These are phyloP conservation scores for Spergularia azorica DNA, from an alignment of 179 eudicot species.

Conservation along the genomic window DNA sequence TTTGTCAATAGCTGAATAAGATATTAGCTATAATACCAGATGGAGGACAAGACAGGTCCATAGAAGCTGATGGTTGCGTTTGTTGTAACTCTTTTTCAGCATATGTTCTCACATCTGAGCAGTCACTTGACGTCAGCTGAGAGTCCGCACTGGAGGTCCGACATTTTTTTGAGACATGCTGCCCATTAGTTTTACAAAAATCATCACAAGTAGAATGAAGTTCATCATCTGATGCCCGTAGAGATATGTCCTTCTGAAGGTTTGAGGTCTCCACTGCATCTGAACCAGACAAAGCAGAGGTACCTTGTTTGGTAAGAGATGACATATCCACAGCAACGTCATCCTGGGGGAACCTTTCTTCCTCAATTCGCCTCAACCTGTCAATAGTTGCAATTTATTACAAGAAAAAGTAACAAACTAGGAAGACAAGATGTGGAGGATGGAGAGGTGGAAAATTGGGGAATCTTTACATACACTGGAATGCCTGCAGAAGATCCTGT, in stretches of 20 bases:
- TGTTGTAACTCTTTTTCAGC: slow-evolving; percentile 26
- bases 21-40: slow-evolving; percentile 8
- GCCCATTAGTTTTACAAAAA: slow-evolving; percentile 25
- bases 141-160: slow-evolving; percentile 39
- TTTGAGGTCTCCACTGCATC: slow-evolving; percentile 3
- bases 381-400: slow-evolving; percentile 1
- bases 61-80: slow-evolving; percentile 19
- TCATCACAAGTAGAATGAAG: slow-evolving; percentile 24
- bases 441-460: not conserved
- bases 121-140: slow-evolving; percentile 40
- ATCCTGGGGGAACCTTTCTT: slow-evolving; percentile 9
- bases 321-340: slow-evolving; percentile 17
- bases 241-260: slow-evolving; percentile 24
- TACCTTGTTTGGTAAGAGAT: slow-evolving; percentile 19
- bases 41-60: slow-evolving; percentile 34
- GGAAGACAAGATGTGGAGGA: not conserved
- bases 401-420: slow-evolving; percentile 9
- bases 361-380: slow-evolving; percentile 25
- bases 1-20: not conserved
- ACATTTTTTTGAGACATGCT: slow-evolving; percentile 22
- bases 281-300: slow-evolving; percentile 6
- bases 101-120: slow-evolving; percentile 28
- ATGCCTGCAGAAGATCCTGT: slow-evolving; percentile 21
- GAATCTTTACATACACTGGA: slow-evolving; percentile 30
- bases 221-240: slow-evolving; percentile 28